Evolutionary conservation across 139 green algal species (phyloP), one percentile per base, ranked within the genome.

Genomic region (Diplosphaera chodatii): DNA sequence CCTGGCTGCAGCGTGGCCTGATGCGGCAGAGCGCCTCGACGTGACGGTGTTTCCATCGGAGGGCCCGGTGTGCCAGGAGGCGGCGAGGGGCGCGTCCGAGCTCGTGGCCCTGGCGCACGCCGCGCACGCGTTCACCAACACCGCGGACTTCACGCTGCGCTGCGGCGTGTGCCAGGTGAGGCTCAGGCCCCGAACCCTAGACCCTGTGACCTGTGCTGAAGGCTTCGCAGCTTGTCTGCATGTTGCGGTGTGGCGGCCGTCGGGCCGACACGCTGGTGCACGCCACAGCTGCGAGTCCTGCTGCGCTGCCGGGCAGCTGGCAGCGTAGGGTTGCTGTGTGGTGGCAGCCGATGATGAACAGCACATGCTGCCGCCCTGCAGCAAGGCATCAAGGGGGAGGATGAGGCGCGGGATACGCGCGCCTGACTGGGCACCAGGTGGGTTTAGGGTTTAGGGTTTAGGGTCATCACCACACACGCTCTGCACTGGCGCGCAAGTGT

Each of bases 381-480:
- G 28, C 29, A 33, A 15, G 88, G 87, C 2, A 62, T 95, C 10
- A 85, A 86, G 66, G 93, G 93, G 0, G 88, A 97, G 78, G 91
- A 89, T 48, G 91, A 96, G 79, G 93, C 93, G 3, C 71, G 91
- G 66, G 84, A 87, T 92, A 98, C 79, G 92, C 92, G 23, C 89
- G 92, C 55, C 66, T 55, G 3, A 97, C 91, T 29, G 93, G 93
- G 3, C 93, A 98, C 77, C 23, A 27, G 0, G 90, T n/a, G n/a
- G n/a, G n/a, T n/a, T n/a, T n/a, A n/a, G n/a, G n/a, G n/a, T n/a
- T n/a, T n/a, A n/a, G n/a, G n/a, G n/a, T n/a, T n/a, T n/a, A n/a
- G n/a, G n/a, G n/a, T 89, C 74, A 95, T 6, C 10, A 10, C 37
- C 37, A n/a, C n/a, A n/a, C n/a, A n/a, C n/a, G n/a, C 37, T 48